phyloP scores from a whole-genome alignment of 108 stramenopile species.

The Cyclotella baltica region DNA sequence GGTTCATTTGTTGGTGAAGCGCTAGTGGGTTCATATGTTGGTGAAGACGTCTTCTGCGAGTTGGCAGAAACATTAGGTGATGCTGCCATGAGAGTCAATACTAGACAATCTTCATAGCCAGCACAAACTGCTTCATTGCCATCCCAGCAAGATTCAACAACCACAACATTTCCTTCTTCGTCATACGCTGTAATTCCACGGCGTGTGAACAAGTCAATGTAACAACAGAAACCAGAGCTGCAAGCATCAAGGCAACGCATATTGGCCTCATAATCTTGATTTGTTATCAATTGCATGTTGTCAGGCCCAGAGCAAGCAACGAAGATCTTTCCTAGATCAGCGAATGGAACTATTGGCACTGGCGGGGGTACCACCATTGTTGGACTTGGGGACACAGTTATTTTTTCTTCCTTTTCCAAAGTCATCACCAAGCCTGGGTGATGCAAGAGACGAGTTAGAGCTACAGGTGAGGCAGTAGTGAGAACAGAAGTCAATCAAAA shows the following conservation, averaged over 20 bases:
- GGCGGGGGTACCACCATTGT: not conserved
- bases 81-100: not conserved
- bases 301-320: not conserved
- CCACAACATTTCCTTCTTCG: not conserved
- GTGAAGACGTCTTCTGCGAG: not conserved
- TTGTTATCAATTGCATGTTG: conserved; percentile 1
- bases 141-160: not conserved
- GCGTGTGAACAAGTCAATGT: not conserved
- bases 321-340: not conserved
- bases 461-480: no score
- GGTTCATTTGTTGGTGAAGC: not conserved
- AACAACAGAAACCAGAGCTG: not conserved
- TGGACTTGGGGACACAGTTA: not conserved
- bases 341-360: not conserved
- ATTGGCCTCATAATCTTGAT: not conserved
- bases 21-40: not conserved
- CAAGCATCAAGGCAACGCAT: not conserved
- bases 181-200: not conserved
- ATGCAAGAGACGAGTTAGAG: no score
- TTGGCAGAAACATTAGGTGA: not conserved
- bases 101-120: not conserved
- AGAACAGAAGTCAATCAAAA: no score
- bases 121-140: conserved; percentile 1
- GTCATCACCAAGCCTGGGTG: conserved; percentile 12
- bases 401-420: not conserved